Evolutionary conservation across 306 rosid species (phyloP).

Genomic region (Leucaena leucocephala): DNA sequence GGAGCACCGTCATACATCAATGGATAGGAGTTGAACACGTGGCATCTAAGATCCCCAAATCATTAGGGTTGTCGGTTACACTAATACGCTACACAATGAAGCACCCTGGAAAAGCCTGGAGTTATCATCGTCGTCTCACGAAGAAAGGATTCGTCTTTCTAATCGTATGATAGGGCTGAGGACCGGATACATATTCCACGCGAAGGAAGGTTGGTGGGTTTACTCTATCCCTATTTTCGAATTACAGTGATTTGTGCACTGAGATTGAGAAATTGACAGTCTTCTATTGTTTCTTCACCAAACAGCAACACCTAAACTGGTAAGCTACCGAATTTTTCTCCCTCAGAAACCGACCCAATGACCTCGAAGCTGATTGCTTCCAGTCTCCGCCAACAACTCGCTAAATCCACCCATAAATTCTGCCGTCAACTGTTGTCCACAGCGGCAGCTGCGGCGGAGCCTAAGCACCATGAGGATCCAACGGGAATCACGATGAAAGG

Average conservation of each 20-base stretch:
- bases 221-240: not conserved
- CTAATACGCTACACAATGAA: not conserved
- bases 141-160: not conserved
- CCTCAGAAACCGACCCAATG: conserved; percentile 28
- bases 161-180: not conserved
- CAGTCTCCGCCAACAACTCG: conserved; percentile 43
- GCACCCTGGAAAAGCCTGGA: not conserved
- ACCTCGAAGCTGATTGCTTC: conserved; percentile 58
- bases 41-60: not conserved
- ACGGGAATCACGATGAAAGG: conserved; percentile 77
- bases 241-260: not conserved
- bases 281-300: not conserved
- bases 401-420: not conserved
- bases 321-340: conserved; percentile 3
- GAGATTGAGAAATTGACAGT: not conserved
- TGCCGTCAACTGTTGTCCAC: conserved; percentile 17
- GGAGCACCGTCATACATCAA: conserved; percentile 24
- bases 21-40: conserved; percentile 45
- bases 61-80: conserved; percentile 36
- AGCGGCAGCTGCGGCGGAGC: conserved; percentile 13
- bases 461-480: conserved; percentile 39
- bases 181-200: not conserved
- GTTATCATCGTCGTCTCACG: not conserved
- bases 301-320: not conserved
- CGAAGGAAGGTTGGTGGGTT: not conserved